Evolutionary conservation across 2,329 filamentous ascomycete species (phyloP), one percentile per base, ranked within the genome.

Genomic region (Chrysoporthe puriensis): DNA sequence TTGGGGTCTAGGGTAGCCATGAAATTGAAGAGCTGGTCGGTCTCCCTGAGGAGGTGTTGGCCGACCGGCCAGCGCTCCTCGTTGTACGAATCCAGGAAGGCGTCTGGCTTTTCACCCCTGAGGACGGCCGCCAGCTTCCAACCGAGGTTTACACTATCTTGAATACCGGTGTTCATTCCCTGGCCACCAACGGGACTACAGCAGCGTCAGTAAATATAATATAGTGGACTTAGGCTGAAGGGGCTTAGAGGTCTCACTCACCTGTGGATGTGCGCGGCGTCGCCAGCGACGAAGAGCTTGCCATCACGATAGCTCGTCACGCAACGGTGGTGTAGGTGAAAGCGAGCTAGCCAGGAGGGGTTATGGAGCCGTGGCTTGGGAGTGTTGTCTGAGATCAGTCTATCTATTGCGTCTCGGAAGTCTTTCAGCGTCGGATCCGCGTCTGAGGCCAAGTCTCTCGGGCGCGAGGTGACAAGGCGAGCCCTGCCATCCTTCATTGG

Each of bases 141-240:
- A 32, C 81, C 82, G 0, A 88, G 76, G 67, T 87, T 86, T 50
- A 83, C 77, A 0, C 83, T 81, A 68, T 87, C 85, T 50, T 84
- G 82, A 40, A 88, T 80, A 0, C 85, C 84, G 0, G 83, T 83
- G 72, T 88, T 87, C 82, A 88, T 84, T 1, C 86, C 86, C 71
- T 87, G 85, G 0, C 84, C 86, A 2, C 84, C 86, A 0, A 82
- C 81, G 0, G 84, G 84, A 43, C 79, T 57, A 18, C 16, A 57
- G 21, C 34, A 13, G 8, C 8, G 21, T 5, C 4, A 54, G 34
- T 21, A 34, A 18, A 56, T 16, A 6, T 56, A 40, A 5, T 7
- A 9, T 40, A 40, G 36, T 40, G 36, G 36, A 40, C 36, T 9
- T 9, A 9, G 36, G 36, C 36, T 9, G 6, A 40, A 40, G 5